Evolutionary conservation across 2,329 filamentous ascomycete species (phyloP).

Genomic region (Paracamarosporium sp.): DNA sequence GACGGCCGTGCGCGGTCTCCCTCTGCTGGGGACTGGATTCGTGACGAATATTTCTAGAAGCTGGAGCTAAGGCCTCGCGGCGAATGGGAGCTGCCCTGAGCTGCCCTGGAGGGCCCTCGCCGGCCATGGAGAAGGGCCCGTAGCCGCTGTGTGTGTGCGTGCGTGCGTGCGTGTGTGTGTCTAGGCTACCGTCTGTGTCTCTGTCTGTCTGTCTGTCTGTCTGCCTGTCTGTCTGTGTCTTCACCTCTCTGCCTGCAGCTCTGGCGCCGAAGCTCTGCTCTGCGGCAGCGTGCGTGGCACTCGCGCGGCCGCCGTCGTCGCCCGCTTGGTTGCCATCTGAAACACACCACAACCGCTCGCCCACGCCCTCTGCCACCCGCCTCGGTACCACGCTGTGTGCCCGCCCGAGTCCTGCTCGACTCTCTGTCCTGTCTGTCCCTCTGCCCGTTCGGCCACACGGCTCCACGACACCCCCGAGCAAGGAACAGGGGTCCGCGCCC

Average conservation of each 20-base stretch:
- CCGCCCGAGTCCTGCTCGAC: background rate
- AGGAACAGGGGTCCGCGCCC: slow-evolving; percentile 9
- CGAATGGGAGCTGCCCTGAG: background rate
- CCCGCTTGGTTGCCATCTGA: slow-evolving; percentile 39
- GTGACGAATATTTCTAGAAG: slow-evolving; percentile 14
- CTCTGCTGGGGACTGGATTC: slow-evolving; percentile 6
- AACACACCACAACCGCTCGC: slow-evolving; percentile 22
- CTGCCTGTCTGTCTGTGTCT: background rate
- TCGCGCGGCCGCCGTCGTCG: slow-evolving; percentile 26
- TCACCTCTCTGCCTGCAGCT: too few species aligned
- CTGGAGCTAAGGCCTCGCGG: slow-evolving; percentile 6
- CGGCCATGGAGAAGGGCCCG: too few species aligned
- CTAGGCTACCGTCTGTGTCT: background rate
- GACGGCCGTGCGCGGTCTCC: slow-evolving; percentile 12
- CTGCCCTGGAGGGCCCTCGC: too few species aligned
- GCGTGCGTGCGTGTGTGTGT: too few species aligned
- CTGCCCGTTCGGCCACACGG: background rate
- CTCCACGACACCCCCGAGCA: slow-evolving; percentile 2
- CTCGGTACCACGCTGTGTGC: background rate
- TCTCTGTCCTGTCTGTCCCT: background rate
- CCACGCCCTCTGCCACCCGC: slow-evolving; percentile 16
- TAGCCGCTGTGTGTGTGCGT: too few species aligned
- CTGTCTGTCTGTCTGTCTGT: background rate
- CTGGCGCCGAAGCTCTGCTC: slow-evolving; percentile 1
- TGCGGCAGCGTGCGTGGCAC: slow-evolving; percentile 17